These are phyloP conservation scores for Grosmannia serpens DNA, from an alignment of 2,329 filamentous ascomycete genomes.

Conservation along the genomic window DNA sequence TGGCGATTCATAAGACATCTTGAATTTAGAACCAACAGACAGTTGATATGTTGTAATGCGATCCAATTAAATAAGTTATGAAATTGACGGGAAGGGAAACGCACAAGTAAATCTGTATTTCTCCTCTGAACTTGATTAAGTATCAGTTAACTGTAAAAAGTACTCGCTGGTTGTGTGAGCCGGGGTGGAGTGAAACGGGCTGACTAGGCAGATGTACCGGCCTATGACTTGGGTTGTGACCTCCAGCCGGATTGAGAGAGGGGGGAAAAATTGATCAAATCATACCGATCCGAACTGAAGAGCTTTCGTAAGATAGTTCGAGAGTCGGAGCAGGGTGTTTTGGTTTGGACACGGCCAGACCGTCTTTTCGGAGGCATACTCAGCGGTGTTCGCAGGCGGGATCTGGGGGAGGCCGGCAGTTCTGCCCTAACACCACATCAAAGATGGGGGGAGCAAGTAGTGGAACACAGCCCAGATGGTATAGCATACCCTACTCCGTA, in stretches of 20 bases:
- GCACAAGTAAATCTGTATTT: no score
- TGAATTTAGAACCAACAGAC: no score
- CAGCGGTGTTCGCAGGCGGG: conserved; percentile 3
- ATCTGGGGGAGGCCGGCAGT: background rate
- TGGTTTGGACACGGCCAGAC: background rate
- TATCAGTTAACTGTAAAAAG: background rate
- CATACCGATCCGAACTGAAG: no score
- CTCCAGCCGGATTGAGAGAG: no score
- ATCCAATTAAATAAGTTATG: no score
- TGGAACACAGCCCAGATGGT: background rate
- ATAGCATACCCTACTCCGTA: no score
- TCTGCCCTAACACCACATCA: background rate
- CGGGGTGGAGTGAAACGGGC: background rate
- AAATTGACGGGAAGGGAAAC: no score
- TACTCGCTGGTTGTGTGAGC: background rate
- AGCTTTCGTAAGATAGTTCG: background rate
- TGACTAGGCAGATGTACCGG: background rate
- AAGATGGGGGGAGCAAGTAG: background rate
- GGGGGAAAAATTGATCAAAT: no score
- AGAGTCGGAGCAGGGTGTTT: background rate
- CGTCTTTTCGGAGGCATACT: conserved; percentile 4
- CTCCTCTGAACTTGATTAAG: no score
- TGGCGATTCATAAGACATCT: background rate
- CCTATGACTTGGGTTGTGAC: background rate
- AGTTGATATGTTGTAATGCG: no score